Base-by-base conservation (phyloP, 2,329 filamentous ascomycete genomes). In the Scedosporium dehoogii region DNA sequence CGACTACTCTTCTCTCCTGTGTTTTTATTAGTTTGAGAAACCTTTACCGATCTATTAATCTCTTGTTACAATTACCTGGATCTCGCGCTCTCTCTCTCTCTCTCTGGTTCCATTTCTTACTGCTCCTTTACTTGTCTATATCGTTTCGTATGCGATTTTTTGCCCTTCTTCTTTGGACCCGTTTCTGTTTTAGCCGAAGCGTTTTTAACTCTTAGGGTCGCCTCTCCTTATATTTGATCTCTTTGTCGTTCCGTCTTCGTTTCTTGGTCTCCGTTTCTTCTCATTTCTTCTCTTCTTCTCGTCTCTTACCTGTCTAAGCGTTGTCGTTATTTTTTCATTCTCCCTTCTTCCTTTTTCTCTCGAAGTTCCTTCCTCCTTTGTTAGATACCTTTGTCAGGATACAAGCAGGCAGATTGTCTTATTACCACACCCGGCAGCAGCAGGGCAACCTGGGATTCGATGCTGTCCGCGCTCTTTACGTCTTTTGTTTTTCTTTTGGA, bases 321-420 rank as follows among this genome's bases (percentile, higher is more conserved):
- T 65, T 65, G 62, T 67, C 69, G 64, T 70, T 66, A 66, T 67
- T 66, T 65, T 67, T 73, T 75, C 72, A 73, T 75, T 79, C 73
- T 67, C 65, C 67, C 66, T 69, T 67, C 58, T 46, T 60, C 74
- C 78, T 75, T 73, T 74, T 75, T 72, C 69, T 72, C 69, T 18
- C 44, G n/a, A 48, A 9, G 6, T n/a, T 55, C 23, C 23, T 74
- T 74, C 68, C 63, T 60, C 69, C 66, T 71, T 69, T 75, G 74
- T 76, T 74, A 75, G 76, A 67, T 58, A 63, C 68, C 69, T 68
- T 67, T 71, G 70, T 71, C 73, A 68, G 69, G 69, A 70, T 70
- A 72, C 69, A 66, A n/a, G 29, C 56, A 38, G 56, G 23, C 38
- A 38, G 29, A 58, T 58, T 38, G 27, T 23, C 25, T 57, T 58